These are phyloP conservation scores for Fusarium avenaceum DNA, from an alignment of 2,329 filamentous ascomycete species.

Conservation along the genomic window DNA sequence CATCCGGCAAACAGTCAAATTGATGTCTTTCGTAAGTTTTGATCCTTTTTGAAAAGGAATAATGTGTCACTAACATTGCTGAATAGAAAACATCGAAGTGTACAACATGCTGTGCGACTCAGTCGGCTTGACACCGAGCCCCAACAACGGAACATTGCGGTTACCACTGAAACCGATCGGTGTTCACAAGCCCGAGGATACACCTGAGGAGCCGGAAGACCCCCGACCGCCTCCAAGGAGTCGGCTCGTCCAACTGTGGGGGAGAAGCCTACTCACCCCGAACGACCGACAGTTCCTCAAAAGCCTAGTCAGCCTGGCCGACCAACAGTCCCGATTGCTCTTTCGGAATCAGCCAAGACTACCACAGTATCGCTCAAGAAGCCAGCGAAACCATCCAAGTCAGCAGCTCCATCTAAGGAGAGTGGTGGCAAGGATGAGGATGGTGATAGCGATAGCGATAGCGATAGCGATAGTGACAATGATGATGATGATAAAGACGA, in stretches of 20 bases:
- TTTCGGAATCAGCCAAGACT: constrained; percentile 38
- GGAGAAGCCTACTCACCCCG: constrained; percentile 36
- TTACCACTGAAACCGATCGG: constrained; percentile 76
- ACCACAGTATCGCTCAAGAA: constrained; percentile 39
- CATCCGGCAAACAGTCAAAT: constrained; percentile 85
- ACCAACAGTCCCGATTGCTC: constrained; percentile 27
- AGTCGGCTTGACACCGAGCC: constrained; percentile 76
- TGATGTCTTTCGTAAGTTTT: constrained; percentile 82
- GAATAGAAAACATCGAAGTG: constrained; percentile 95
- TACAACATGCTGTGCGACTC: constrained; percentile 97
- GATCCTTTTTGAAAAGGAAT: background rate
- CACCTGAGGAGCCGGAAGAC: constrained; percentile 66
- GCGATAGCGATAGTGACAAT: constrained; percentile 37
- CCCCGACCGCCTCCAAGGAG: constrained; percentile 47
- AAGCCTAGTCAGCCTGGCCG: constrained; percentile 33
- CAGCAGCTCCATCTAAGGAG: constrained; percentile 32
- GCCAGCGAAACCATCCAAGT: constrained; percentile 32
- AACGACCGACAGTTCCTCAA: constrained; percentile 31
- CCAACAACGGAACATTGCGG: constrained; percentile 90
- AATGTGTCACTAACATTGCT: constrained; percentile 46
- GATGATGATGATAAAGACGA: constrained; percentile 48
- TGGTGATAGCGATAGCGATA: constrained; percentile 23
- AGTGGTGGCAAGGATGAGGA: constrained; percentile 25
- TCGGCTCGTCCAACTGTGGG: constrained; percentile 41
- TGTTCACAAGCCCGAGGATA: constrained; percentile 67